Evolutionary conservation across 257 asterid species (phyloP).

Genomic region (Petunia secreta): DNA sequence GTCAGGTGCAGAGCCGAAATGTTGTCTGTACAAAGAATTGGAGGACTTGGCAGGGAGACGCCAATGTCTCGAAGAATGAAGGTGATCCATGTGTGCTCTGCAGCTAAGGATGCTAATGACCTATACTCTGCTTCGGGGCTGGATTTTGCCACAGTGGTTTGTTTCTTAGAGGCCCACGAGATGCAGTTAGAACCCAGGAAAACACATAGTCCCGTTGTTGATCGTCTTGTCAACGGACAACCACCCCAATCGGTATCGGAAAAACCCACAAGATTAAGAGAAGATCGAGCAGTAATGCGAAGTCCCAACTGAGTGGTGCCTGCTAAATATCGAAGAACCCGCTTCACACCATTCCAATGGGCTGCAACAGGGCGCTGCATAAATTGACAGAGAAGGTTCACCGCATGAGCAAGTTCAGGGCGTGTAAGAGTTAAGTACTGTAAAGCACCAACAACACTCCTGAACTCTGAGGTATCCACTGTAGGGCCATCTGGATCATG

Average conservation of each 20-base stretch:
- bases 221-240: neutral
- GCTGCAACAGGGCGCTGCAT: neutral
- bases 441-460: neutral
- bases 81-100: too few relatives aligned
- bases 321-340: neutral
- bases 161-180: neutral
- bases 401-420: neutral
- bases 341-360: neutral
- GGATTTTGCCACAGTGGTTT: neutral
- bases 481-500: neutral
- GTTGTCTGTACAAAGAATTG: neutral
- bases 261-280: neutral
- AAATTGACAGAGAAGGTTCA: neutral
- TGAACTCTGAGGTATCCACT: neutral
- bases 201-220: neutral
- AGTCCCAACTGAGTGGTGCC: neutral
- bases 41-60: neutral
- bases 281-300: neutral
- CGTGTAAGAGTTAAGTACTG: neutral
- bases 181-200: neutral
- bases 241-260: slow-evolving; percentile 16
- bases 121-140: neutral
- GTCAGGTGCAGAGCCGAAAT: neutral
- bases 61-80: too few relatives aligned
- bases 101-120: neutral